phyloP scores from a whole-genome alignment of 2,329 filamentous ascomycete species.

The Cryphonectria carpinicola region DNA sequence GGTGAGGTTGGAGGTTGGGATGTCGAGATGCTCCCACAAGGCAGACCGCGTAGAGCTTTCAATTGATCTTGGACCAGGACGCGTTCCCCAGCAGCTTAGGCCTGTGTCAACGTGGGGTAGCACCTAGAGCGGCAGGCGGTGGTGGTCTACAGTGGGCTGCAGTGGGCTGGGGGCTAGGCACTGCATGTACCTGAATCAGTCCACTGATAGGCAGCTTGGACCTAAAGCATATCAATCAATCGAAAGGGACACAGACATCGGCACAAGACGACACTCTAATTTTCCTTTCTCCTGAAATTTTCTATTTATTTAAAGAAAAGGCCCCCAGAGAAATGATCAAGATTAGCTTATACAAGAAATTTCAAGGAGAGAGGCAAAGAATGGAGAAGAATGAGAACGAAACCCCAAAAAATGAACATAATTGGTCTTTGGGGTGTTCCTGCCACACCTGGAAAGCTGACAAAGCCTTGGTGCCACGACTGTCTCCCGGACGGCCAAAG shows the following conservation, averaged over 20 bases:
- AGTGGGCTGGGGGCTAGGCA: too few species aligned
- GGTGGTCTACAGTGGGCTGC: neutral
- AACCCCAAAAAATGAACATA: neutral
- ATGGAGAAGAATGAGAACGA: neutral
- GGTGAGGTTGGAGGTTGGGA: neutral
- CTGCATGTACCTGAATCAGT: neutral
- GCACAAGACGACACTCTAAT: neutral
- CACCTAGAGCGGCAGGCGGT: slow-evolving; percentile 6
- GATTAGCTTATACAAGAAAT: neutral
- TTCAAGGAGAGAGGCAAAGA: too few species aligned
- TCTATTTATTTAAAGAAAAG: too few species aligned
- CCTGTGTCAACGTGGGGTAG: slow-evolving; percentile 7
- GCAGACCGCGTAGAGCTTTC: neutral
- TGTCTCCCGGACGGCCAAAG: neutral
- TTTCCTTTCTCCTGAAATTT: neutral
- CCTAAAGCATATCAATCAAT: neutral
- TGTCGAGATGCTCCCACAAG: neutral
- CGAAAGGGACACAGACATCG: neutral
- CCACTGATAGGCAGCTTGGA: neutral
- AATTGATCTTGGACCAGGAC: slow-evolving; percentile 2
- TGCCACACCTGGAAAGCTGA: neutral
- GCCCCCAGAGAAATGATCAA: neutral
- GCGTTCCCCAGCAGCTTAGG: neutral
- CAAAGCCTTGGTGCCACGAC: slow-evolving; percentile 8
- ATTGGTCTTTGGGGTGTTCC: neutral